These are phyloP conservation scores for Agrocybe pediades DNA, from an alignment of 768 basidiomycete genomes.

Conservation along the genomic window DNA sequence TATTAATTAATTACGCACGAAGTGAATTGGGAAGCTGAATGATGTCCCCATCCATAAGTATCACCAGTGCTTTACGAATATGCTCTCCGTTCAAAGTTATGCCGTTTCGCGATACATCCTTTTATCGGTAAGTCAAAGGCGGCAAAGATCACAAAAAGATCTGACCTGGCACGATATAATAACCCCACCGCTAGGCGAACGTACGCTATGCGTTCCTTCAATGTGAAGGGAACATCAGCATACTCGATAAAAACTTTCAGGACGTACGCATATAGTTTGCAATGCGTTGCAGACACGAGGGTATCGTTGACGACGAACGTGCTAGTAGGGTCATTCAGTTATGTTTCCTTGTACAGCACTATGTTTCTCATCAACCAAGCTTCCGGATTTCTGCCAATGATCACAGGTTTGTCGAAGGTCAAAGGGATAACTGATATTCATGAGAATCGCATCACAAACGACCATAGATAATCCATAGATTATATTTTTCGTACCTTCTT, in stretches of 20 bases:
- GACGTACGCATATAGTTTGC: slow-evolving; percentile 78
- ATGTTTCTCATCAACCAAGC: slow-evolving; percentile 48
- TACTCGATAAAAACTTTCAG: neutral
- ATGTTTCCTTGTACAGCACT: slow-evolving; percentile 22
- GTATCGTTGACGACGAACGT: slow-evolving; percentile 66
- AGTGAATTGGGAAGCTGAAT: slow-evolving; percentile 69
- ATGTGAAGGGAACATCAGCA: neutral
- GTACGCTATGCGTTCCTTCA: slow-evolving; percentile 46
- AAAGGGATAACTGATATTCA: slow-evolving; percentile 64
- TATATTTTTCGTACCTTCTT: slow-evolving; percentile 52
- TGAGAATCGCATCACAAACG: neutral
- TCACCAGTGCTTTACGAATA: slow-evolving; percentile 65
- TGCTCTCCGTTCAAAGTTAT: slow-evolving; percentile 68
- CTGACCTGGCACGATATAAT: slow-evolving; percentile 79
- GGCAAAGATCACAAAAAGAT: neutral
- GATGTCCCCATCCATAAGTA: slow-evolving; percentile 77
- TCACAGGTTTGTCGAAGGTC: slow-evolving; percentile 61
- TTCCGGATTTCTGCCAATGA: slow-evolving; percentile 72
- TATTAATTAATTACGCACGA: slow-evolving; percentile 35
- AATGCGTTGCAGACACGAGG: slow-evolving; percentile 71
- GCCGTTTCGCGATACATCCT: slow-evolving; percentile 83
- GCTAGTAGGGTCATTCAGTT: slow-evolving; percentile 27
- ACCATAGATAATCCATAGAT: neutral
- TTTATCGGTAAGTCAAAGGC: neutral
- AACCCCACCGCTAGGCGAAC: slow-evolving; percentile 68